Percentiles rank a stretch among this genome's conserved stretches.
phyloP scores from a whole-genome alignment of 768 basidiomycete species.

The Mycena galericulata region DNA sequence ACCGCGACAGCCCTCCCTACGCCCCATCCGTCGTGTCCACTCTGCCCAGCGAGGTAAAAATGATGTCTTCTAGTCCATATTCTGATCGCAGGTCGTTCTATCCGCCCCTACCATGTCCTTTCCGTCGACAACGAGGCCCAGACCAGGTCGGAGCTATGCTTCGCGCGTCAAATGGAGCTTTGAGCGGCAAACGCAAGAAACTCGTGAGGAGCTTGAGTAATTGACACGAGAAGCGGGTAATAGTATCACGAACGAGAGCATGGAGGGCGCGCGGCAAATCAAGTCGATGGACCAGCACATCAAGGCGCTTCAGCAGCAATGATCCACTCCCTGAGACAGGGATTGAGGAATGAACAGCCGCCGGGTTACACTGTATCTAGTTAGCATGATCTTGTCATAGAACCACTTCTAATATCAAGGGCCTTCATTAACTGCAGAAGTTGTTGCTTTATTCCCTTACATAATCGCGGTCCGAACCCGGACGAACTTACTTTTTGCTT shows the following conservation, averaged over 20 bases:
- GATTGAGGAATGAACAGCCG: background rate
- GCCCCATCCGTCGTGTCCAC: background rate
- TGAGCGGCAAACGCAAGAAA: background rate
- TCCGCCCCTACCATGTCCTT: background rate
- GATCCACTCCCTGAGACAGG: background rate
- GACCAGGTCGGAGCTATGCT: conserved; percentile 23
- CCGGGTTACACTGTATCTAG: background rate
- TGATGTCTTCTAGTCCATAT: background rate
- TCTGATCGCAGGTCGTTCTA: background rate
- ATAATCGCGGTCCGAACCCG: background rate
- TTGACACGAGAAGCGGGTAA: background rate
- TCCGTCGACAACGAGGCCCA: background rate
- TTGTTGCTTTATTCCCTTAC: too few species aligned
- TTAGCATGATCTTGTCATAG: too few species aligned
- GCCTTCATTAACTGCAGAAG: too few species aligned
- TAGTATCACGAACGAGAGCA: background rate
- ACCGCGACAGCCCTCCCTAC: background rate
- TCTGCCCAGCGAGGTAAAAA: background rate
- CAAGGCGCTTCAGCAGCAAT: background rate
- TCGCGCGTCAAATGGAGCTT: background rate
- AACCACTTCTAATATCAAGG: too few species aligned
- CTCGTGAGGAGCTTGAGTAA: background rate
- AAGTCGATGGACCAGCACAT: background rate
- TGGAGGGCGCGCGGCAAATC: background rate
- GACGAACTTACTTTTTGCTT: background rate